Percentiles rank a stretch among this genome's conserved stretches.
Evolutionary conservation across 768 basidiomycete species (phyloP).

Genomic region (Tylopilus plumbeoviolaceoides): DNA sequence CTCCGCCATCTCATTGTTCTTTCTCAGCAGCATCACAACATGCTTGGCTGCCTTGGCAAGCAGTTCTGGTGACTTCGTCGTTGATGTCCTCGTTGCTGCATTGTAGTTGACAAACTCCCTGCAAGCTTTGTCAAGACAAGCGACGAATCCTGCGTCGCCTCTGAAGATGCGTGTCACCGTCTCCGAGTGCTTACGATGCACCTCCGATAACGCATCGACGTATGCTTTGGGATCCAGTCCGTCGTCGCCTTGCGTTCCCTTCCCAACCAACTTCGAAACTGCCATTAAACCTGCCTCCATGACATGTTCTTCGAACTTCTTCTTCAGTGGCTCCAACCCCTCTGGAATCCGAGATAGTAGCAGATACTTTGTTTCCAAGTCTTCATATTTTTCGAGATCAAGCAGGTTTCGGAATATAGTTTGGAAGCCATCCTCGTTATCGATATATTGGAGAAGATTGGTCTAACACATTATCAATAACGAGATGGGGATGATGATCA

Average conservation of each 20-base stretch:
- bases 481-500: not conserved
- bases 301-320: conserved; percentile 93
- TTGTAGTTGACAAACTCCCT: conserved; percentile 94
- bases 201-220: conserved; percentile 86
- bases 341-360: conserved; percentile 84
- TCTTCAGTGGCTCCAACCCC: conserved; percentile 85
- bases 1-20: conserved; percentile 94
- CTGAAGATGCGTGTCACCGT: conserved; percentile 86
- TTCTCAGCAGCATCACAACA: conserved; percentile 81
- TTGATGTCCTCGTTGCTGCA: conserved; percentile 78
- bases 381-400: conserved; percentile 92
- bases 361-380: conserved; percentile 91
- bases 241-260: too few species aligned
- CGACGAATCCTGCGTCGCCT: conserved; percentile 91
- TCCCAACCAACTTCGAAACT: conserved; percentile 64
- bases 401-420: conserved; percentile 48
- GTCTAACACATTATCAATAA: conserved; percentile 50
- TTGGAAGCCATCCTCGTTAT: conserved; percentile 99
- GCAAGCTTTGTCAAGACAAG: conserved; percentile 91
- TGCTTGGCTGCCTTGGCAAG: conserved; percentile 94
- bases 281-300: conserved; percentile 84
- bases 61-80: conserved; percentile 86
- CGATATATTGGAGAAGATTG: conserved; percentile 96
- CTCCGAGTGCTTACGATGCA: conserved; percentile 88
- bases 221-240: conserved; percentile 91